phyloP scores from a whole-genome alignment of 805 yeast species.

The Kazachstania kunashirensis region DNA sequence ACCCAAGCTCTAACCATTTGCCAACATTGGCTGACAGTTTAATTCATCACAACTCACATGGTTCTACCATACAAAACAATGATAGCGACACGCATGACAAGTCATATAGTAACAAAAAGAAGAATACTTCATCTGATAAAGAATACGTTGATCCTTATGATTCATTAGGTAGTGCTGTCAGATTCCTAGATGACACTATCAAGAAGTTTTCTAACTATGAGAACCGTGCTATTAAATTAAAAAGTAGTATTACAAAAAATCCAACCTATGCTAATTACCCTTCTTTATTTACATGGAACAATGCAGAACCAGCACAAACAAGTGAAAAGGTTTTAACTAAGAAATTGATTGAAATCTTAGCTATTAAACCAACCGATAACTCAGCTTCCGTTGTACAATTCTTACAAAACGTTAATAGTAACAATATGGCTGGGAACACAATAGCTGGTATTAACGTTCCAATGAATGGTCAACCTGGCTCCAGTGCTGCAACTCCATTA shows the following conservation, averaged over 20 bases:
- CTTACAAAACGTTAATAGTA: conserved; percentile 20
- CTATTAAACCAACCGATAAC: conserved; percentile 28
- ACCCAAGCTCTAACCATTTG: conserved; percentile 15
- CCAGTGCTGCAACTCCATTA: conserved; percentile 13
- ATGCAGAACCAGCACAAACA: conserved; percentile 29
- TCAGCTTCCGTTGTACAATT: conserved; percentile 26
- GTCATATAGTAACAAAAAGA: conserved; percentile 21
- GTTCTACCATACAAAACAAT: not conserved
- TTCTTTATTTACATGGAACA: conserved; percentile 42
- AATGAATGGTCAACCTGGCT: conserved; percentile 6
- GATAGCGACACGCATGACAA: conserved; percentile 1
- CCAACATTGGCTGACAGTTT: conserved; percentile 24
- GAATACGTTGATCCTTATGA: conserved; percentile 38
- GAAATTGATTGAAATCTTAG: conserved; percentile 31
- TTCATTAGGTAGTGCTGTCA: conserved; percentile 36
- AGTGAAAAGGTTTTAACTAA: conserved; percentile 26
- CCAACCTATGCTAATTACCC: conserved; percentile 28
- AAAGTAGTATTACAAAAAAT: conserved; percentile 24
- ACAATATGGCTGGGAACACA: conserved; percentile 15
- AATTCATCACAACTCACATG: conserved; percentile 4
- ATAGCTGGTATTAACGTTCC: not conserved
- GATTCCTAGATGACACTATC: conserved; percentile 41
- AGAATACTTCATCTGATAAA: conserved; percentile 28
- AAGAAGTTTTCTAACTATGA: conserved; percentile 33
- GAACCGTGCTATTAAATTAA: conserved; percentile 32